Percentiles rank a stretch among this genome's conserved stretches.
phyloP scores from a whole-genome alignment of 805 yeast species.

The Schwanniomyces vanrijiae region DNA sequence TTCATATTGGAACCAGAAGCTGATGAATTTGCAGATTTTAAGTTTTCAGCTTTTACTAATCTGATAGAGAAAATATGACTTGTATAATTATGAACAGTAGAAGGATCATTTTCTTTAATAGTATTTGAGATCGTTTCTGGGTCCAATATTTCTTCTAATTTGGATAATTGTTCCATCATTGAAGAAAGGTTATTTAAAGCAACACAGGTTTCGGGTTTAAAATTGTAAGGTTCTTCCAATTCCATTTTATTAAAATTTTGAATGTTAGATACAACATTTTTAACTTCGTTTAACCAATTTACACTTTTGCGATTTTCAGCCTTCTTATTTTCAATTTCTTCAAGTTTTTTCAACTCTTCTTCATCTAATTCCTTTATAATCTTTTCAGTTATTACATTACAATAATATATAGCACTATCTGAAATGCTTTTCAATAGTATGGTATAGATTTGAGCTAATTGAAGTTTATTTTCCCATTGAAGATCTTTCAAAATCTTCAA shows the following conservation, averaged over 20 bases:
- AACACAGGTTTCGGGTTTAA: conserved; percentile 65
- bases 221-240: conserved; percentile 51
- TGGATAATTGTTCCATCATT: conserved; percentile 47
- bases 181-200: conserved; percentile 68
- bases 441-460: conserved; percentile 63
- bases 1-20: conserved; percentile 41
- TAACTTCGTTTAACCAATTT: conserved; percentile 55
- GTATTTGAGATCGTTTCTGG: conserved; percentile 54
- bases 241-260: conserved; percentile 35
- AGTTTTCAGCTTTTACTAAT: conserved; percentile 61
- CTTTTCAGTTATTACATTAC: conserved; percentile 35
- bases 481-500: conserved; percentile 57
- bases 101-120: conserved; percentile 34
- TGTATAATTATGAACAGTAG: conserved; percentile 27
- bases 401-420: conserved; percentile 55
- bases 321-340: conserved; percentile 15
- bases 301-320: conserved; percentile 19
- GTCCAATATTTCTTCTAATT: conserved; percentile 55
- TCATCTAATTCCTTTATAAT: conserved; percentile 45
- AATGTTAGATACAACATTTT: conserved; percentile 45
- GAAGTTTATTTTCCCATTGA: conserved; percentile 65
- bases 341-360: conserved; percentile 21
- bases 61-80: conserved; percentile 64
- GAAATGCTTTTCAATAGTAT: conserved; percentile 62
- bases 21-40: conserved; percentile 43